Conservation (phyloP, 2,329 filamentous ascomycete species). For the Colletotrichum brevisporum region DNA sequence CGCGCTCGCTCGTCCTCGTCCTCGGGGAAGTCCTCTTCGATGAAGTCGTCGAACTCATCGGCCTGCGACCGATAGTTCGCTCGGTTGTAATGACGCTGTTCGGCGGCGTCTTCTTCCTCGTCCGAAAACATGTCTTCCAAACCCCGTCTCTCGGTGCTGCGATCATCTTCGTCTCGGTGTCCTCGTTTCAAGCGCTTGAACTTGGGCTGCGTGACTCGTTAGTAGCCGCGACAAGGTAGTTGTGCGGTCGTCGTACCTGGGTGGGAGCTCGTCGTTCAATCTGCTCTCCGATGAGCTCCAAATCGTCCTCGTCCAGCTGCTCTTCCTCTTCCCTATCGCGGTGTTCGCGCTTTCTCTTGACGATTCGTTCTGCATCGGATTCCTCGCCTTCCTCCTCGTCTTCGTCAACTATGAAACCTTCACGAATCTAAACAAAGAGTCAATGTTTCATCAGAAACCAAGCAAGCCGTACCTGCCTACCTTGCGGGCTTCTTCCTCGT, state of each 20-base stretch:
- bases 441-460: too few species aligned
- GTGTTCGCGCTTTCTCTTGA: conserved; percentile 82
- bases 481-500: conserved; percentile 85
- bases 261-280: conserved; percentile 77
- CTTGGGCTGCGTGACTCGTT: conserved; percentile 73
- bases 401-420: conserved; percentile 97
- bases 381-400: conserved; percentile 81
- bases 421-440: conserved; percentile 74
- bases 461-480: conserved; percentile 60
- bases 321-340: conserved; percentile 87
- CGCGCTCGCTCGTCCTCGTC: conserved; percentile 84
- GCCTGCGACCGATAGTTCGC: conserved; percentile 71
- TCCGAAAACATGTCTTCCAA: conserved; percentile 96
- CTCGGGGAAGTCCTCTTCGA: conserved; percentile 94
- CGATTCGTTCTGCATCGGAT: conserved; percentile 66
- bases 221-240: conserved; percentile 36
- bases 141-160: conserved; percentile 75
- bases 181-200: conserved; percentile 98
- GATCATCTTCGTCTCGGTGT: conserved; percentile 80
- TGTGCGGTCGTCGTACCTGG: conserved; percentile 71
- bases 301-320: conserved; percentile 93
- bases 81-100: conserved; percentile 66
- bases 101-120: conserved; percentile 83
- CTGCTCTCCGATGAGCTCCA: conserved; percentile 92
- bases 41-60: conserved; percentile 95